Base-by-base conservation (phyloP, 345 rosid species). In the Acer saccharum region DNA sequence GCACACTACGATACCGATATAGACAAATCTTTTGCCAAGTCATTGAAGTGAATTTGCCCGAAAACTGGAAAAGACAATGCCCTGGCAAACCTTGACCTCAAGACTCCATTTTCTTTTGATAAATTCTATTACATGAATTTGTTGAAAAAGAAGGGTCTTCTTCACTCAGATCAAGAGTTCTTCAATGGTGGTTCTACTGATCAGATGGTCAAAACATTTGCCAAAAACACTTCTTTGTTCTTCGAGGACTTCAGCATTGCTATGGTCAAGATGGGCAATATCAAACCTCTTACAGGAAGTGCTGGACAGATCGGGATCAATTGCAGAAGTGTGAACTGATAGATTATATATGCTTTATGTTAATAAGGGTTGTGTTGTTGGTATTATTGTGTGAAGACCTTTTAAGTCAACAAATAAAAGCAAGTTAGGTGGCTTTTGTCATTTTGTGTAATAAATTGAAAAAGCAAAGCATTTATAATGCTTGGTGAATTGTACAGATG, bases 191-290 rank as follows among this genome's bases (percentile, higher is more conserved):
- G 82, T 35, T 75, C 84, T 70, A 55, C 71, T 20, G 80, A 54
- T 68, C 2, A 60, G 21, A 70, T 78, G 39, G 89, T 83, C 52
- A 80, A 68, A 20, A 2, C 13, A 21, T 87, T 81, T 72, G 83
- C 84, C 21, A 48, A 14, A 1, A 65, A 62, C 73, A 29, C 20
- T n/a, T 5, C 75, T 16, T 21, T 23, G 11, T 89, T 89, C 68
- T 81, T 84, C n/a, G 20, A 71, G 13, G 82, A 81, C 70, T 86
- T 87, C 69, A 52, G 77, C 17, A 43, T 67, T 62, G 82, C 85
- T 21, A 84, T 79, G 80, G 20, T 86, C 69, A 86, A 78, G 65
- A 81, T 87, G 89, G 87, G 89, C 21, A 87, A 87, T 75, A 76
- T 84, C 75, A 72, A 65, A 21, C 74, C 79, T 20, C 84, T 87